phyloP scores from a whole-genome alignment of 2,329 filamentous ascomycete species.

The Colletotrichum tropicicola region DNA sequence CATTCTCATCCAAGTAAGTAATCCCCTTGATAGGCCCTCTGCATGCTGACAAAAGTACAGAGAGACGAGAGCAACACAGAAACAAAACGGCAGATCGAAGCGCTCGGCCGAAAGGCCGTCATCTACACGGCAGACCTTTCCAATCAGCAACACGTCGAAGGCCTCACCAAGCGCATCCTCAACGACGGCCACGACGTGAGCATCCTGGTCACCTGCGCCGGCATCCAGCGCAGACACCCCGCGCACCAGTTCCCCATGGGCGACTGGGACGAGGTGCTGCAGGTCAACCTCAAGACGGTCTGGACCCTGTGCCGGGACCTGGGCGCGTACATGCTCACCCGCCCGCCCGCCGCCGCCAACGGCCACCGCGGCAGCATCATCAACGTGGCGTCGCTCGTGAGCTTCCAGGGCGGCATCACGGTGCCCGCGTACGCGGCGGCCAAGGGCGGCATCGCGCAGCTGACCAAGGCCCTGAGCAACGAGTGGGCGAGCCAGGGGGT shows the following conservation, averaged over 20 bases:
- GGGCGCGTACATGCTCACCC: constrained; percentile 78
- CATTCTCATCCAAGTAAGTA: constrained; percentile 28
- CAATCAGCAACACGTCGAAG: constrained; percentile 30
- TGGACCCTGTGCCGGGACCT: constrained; percentile 82
- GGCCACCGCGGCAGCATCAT: constrained; percentile 77
- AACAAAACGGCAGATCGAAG: constrained; percentile 31
- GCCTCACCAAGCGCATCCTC: constrained; percentile 30
- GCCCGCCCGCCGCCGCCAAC: constrained; percentile 48
- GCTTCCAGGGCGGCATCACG: constrained; percentile 86
- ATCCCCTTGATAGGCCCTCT: no score
- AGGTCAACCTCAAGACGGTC: constrained; percentile 85
- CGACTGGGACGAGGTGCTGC: constrained; percentile 74
- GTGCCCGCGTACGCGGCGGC: constrained; percentile 88
- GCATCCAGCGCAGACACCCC: constrained; percentile 72
- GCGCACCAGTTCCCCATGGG: constrained; percentile 69
- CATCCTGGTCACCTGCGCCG: constrained; percentile 73
- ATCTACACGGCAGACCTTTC: constrained; percentile 36
- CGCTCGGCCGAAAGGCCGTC: constrained; percentile 33
- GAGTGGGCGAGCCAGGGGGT: constrained; percentile 85
- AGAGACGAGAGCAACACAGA: constrained; percentile 33
- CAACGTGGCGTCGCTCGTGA: constrained; percentile 83
- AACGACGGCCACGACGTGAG: constrained; percentile 47
- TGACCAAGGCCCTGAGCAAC: constrained; percentile 86
- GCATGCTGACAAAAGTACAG: neutral
- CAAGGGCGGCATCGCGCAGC: constrained; percentile 85